Base-by-base conservation (phyloP, 495 filamentous ascomycete genomes). In the Tuber calosporum region DNA sequence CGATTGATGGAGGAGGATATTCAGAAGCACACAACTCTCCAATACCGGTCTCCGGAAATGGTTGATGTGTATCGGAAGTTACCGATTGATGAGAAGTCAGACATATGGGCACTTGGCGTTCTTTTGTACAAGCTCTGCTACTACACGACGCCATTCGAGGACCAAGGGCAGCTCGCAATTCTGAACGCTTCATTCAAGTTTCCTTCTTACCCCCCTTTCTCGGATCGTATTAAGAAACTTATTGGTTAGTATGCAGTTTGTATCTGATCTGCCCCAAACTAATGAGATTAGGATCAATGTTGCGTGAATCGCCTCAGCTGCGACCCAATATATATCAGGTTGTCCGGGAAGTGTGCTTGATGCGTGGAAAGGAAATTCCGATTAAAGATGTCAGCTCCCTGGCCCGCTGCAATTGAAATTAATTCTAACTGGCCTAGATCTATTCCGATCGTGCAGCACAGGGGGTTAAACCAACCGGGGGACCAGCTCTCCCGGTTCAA, bases 11-110 rank as follows among this genome's bases (percentile, higher is more conserved):
- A 98, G 83, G 95, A 99, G 76, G 95, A 99, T 83, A 91, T 99
- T 43, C 96, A 98, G 84, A 91, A 92, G 78, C 94, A 99, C 82
- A 99, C 95, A 0, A 99, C 95, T 11, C 86, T 98, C 82, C 95
- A 99, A 82, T 99, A 99, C 80, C 87, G 95, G 74, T 98, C 95
- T 82, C 95, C 95, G 62, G 95, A 99, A 84, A 99, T 99, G 96
- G 89, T 99, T 73, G 95, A 99, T 82, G 95, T 98, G 30, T 98
- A 97, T 82, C 86, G 94, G 77, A 97, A 94, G 83, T 92, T 93
- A 75, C 93, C 96, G 4, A 97, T 99, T 82, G 93, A 99, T 81
- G 95, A 99, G 86, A 99, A 99, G 85, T 97, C 93, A 66, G 95
- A 99, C 83, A 96, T 99, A 30, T 99, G 95, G 95, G 95, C 95